Percentiles rank a stretch among this genome's conserved stretches.
Conservation (phyloP, 495 filamentous ascomycete genomes). For the Aspergillus cristatus region DNA sequence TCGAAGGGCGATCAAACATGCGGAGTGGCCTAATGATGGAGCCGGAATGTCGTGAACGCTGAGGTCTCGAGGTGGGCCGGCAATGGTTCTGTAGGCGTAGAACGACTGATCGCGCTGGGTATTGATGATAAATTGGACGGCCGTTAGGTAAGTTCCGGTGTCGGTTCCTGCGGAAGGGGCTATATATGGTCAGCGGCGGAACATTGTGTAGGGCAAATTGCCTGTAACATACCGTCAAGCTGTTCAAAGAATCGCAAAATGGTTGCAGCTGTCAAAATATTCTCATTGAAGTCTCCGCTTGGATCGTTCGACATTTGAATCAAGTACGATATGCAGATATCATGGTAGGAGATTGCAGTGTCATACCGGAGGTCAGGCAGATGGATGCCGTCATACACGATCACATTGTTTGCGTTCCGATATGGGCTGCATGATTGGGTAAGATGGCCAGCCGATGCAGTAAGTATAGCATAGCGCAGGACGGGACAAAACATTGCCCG, state of each 20-base stretch:
- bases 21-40: constrained; percentile 18
- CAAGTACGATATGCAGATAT: constrained; percentile 17
- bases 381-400: constrained; percentile 8
- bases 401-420: constrained; percentile 1
- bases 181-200: neutral
- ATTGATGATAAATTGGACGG: constrained; percentile 8
- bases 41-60: constrained; percentile 4
- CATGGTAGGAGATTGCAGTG: constrained; percentile 21
- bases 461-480: constrained; percentile 20
- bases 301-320: constrained; percentile 18
- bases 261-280: constrained; percentile 20
- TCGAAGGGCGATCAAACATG: constrained; percentile 21
- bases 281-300: constrained; percentile 21
- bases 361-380: constrained; percentile 14
- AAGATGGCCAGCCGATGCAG: constrained; percentile 20
- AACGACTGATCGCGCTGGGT: constrained; percentile 5
- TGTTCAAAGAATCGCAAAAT: constrained; percentile 29
- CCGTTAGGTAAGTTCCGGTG: constrained; percentile 11
- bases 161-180: constrained; percentile 14
- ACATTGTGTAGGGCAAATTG: neutral
- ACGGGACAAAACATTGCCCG: constrained; percentile 21
- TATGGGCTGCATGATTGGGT: constrained; percentile 6
- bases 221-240: constrained; percentile 14
- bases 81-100: constrained; percentile 8
- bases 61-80: constrained; percentile 3